These are phyloP conservation scores for Cyclocybe aegerita DNA, from an alignment of 768 basidiomycete species.

Conservation along the genomic window DNA sequence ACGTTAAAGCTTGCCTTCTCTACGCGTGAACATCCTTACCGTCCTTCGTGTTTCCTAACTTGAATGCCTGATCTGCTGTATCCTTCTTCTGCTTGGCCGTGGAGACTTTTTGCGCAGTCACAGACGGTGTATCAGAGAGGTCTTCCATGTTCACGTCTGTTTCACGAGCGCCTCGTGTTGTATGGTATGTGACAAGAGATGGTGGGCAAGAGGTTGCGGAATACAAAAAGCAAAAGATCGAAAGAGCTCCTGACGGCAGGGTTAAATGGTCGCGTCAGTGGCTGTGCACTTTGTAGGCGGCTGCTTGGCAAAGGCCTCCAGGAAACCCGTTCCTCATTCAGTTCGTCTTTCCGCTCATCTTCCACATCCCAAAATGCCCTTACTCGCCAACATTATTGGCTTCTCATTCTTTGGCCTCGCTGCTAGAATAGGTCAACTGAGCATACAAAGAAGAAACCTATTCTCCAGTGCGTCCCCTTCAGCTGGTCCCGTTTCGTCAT, in stretches of 20 bases:
- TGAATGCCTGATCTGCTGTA: constrained; percentile 66
- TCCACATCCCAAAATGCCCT: constrained; percentile 45
- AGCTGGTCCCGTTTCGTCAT: not conserved
- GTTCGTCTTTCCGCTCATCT: constrained; percentile 3
- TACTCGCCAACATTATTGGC: constrained; percentile 70
- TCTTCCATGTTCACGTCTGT: constrained; percentile 24
- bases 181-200: constrained; percentile 5
- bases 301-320: constrained; percentile 21
- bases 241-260: constrained; percentile 1
- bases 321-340: constrained; percentile 4
- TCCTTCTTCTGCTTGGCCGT: constrained; percentile 71
- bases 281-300: constrained; percentile 34
- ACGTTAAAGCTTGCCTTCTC: no score
- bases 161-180: not conserved
- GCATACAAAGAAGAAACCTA: constrained; percentile 78
- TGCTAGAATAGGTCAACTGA: constrained; percentile 82
- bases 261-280: constrained; percentile 26
- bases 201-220: not conserved
- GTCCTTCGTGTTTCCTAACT: constrained; percentile 55
- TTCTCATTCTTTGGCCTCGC: constrained; percentile 84
- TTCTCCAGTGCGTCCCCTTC: constrained; percentile 65
- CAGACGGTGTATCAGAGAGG: constrained; percentile 18
- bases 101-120: constrained; percentile 48
- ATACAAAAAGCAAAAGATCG: constrained; percentile 5
- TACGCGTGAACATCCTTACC: constrained; percentile 38